Evolutionary conservation across 768 basidiomycete species (phyloP), one percentile per base, ranked within the genome.

Genomic region (Mycena filopes): DNA sequence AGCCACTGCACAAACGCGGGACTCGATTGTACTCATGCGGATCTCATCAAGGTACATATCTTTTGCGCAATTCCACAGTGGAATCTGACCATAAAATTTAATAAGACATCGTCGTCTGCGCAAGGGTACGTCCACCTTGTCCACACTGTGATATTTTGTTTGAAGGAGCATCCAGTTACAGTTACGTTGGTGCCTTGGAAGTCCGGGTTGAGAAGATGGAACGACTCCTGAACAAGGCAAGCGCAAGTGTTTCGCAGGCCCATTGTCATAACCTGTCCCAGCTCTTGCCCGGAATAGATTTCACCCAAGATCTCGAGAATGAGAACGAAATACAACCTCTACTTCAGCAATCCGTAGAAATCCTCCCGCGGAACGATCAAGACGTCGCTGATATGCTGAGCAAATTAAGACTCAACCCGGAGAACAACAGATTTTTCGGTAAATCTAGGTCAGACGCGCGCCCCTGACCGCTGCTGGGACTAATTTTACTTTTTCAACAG

Each of bases 111-210:
- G 25, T 87, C 88, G 7, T 83, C 87, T 33, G 85, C 88, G 29
- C 89, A 89, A 79, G 85, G 86, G 86, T 89, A 59, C 48, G 81
- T 71, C 11, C 31, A 55, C 40, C 28, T 16, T n/a, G n/a, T n/a
- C n/a, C 29, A 51, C 21, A 26, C 25, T 12, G 18, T 45, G 3
- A 42, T 21, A 25, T 29, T 16, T 20, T 40, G n/a, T 40, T 18
- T 28, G n/a, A 25, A 48, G 18, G 16, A 23, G 12, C 16, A 47
- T 13, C 36, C 21, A 43, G 21, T 20, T 38, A 40, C 63, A 88
- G 87, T 64, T 89, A 89, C 72, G 85, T 89, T 12, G 83, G 89
- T 69, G 83, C 81, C 50, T 79, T 91, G 40, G 90, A 91, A 75
- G 80, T 73, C 61, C 82, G 89, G 15, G 75, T 90, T 1, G 86